Evolutionary conservation across 768 basidiomycete genomes (phyloP).

Genomic region (Lactifluus volemus): DNA sequence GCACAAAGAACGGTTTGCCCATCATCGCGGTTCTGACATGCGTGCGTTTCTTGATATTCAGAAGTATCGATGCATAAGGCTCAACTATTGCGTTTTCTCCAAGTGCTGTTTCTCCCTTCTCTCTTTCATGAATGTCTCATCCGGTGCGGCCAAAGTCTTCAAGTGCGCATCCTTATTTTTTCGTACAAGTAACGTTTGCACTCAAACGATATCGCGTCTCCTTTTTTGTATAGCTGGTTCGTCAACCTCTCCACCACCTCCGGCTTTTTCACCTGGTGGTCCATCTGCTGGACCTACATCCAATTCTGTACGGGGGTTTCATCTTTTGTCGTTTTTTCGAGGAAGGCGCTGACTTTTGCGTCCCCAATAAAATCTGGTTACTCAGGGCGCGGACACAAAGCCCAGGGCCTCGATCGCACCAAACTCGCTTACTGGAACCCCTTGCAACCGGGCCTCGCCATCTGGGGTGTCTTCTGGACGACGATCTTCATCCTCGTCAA

Average conservation of each 20-base stretch:
- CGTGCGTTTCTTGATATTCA: slow-evolving; percentile 19
- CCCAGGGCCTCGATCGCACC: slow-evolving; percentile 54
- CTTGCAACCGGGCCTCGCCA: slow-evolving; percentile 59
- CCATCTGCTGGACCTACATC: slow-evolving; percentile 64
- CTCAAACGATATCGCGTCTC: too few relatives aligned
- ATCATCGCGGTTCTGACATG: slow-evolving; percentile 28
- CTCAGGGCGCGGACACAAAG: slow-evolving; percentile 50
- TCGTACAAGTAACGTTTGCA: too few relatives aligned
- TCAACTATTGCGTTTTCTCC: slow-evolving; percentile 5
- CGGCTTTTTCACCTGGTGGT: slow-evolving; percentile 60
- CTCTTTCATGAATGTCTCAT: slow-evolving; percentile 58
- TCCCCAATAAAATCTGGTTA: background rate
- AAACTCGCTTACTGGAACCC: slow-evolving; percentile 53
- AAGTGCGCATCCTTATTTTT: slow-evolving; percentile 28
- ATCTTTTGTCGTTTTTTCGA: background rate
- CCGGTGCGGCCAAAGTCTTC: slow-evolving; percentile 50
- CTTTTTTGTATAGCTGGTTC: slow-evolving; percentile 45
- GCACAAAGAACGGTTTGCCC: slow-evolving; percentile 45
- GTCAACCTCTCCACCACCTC: slow-evolving; percentile 58
- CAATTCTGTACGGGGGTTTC: slow-evolving; percentile 46
- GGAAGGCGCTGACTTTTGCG: background rate
- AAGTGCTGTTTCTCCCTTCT: slow-evolving; percentile 36
- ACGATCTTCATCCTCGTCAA: slow-evolving; percentile 49
- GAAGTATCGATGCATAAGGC: background rate
- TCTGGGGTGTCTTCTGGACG: slow-evolving; percentile 64